Evolutionary conservation across 352 stramenopile species (phyloP), one percentile per base, ranked within the genome.

Genomic region (Phytophthora lateralis): DNA sequence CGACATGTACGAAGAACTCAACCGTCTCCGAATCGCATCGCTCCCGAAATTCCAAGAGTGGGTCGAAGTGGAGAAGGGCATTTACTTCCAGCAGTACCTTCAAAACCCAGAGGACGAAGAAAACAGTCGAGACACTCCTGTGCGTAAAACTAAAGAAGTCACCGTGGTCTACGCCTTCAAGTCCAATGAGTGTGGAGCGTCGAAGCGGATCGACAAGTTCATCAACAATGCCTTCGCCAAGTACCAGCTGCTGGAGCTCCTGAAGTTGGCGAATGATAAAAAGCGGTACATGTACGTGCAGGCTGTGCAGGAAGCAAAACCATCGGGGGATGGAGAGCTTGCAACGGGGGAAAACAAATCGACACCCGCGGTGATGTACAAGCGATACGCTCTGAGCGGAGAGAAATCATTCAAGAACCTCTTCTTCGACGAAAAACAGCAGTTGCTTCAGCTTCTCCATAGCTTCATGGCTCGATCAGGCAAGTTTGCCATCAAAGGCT

Each of bases 381-480:
- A 93, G 64, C 76, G 90, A 24, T 97, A 97, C 64, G 79, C 75
- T 15, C 60, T 97, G 7, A 78, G 75, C 24, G 84, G 93, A 17
- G 73, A 93, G 39, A 97, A 97, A 65, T 93, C 85, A 10, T 97
- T 97, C 63, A 75, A 89, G 14, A 90, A 78, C 44, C 61, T 97
- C 10, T 97, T 97, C 60, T 96, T 97, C 53, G 59, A 76, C 8
- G 82, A 96, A 26, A 97, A 97, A 57, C 34, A 60, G 8, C 56
- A 68, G 27, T 53, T 97, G 18, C 43, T 97, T 2, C 54, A 82
- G 41, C 61, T 95, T 3, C 69, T 97, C 1, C 67, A 94, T 48
- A 78, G 86, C 53, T 97, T 96, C 58, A 65, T 69, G 48, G 69
- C 54, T 45, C 81, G 68, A 32, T 75, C 35, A 9, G 89, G 89